Conservation (phyloP, 192 early-diverging fungal species). For the Podochytrium sp. region DNA sequence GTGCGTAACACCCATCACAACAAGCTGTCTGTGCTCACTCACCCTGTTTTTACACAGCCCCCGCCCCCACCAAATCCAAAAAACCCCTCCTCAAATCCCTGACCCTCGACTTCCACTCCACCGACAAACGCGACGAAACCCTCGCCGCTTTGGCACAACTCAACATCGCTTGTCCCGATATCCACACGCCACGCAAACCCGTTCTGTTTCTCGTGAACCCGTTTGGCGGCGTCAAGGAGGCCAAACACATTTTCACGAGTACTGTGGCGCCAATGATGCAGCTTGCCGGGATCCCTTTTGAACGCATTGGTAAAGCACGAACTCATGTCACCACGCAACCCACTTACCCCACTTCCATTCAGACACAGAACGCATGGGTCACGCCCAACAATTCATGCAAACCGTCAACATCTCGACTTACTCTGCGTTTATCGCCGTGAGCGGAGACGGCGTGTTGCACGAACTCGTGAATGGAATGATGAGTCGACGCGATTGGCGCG, state of each 20-base stretch:
- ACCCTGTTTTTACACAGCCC: no score
- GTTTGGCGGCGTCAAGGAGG: conserved; percentile 72
- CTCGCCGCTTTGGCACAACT: not conserved
- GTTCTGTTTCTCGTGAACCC: conserved; percentile 72
- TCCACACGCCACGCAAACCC: conserved; percentile 1
- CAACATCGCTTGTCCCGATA: not conserved
- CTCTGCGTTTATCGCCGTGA: conserved; percentile 66
- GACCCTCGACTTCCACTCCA: not conserved
- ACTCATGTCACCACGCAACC: not conserved
- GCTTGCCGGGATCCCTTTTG: conserved; percentile 57
- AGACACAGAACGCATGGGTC: conserved; percentile 14
- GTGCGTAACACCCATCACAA: no score
- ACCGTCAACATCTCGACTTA: conserved; percentile 49
- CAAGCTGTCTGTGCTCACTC: no score
- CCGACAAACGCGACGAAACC: not conserved
- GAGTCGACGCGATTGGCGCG: conserved; percentile 65
- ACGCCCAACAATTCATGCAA: conserved; percentile 14
- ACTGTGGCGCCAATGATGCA: conserved; percentile 65
- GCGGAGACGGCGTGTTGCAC: conserved; percentile 83
- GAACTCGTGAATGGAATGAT: conserved; percentile 84
- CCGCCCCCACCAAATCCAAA: not conserved
- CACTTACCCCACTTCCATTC: not conserved
- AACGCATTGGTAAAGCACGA: conserved; percentile 14
- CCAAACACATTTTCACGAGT: conserved; percentile 55
- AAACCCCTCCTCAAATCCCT: not conserved